Base-by-base conservation (phyloP, 129 eudicot genomes). In the Kitagawia praeruptora region DNA sequence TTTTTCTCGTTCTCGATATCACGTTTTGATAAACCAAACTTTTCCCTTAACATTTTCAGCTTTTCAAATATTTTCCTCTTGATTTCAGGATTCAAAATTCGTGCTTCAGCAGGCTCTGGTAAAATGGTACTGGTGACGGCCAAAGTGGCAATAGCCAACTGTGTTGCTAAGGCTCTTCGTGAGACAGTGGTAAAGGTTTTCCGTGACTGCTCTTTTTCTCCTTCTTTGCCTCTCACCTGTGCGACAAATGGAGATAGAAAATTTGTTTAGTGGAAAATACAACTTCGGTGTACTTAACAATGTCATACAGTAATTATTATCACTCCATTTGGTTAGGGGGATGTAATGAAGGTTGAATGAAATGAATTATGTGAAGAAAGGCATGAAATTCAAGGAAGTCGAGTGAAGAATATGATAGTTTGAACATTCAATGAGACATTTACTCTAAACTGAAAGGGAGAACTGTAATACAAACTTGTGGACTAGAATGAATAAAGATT, bases 71-170 rank as follows among this genome's bases (percentile, higher is more conserved):
- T 85, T 77, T 86, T 87, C 79, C 84, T 83, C 86, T 85, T 85
- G 41, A 78, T 91, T 51, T 84, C 88, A 66, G 82, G 72, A 75
- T 78, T 86, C 77, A 76, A 79, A 16, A 84, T 48, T 9, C 86
- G 80, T 28, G 97, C 97, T 83, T 88, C 89, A 78, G 89, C 94
- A 23, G 88, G 73, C 58, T 83, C 79, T 9, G 94, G 87, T 75
- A 77, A 80, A 69, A 82, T 75, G 23, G 81, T 71, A 76, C 86
- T 74, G 77, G 79, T 76, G 25, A 81, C 84, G 16, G 85, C 80
- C 34, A 86, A 41, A 74, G 90, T 79, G 70, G 91, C 83, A 67
- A 86, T 85, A 25, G 89, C 82, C 76, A 89, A 84, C 49, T 80
- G 64, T 85, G 85, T 75, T 34, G 83, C 85, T 47, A 91, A 31